Base-by-base conservation (phyloP, 1,284 basidiomycete species). In the Clitocybe nebularis region DNA sequence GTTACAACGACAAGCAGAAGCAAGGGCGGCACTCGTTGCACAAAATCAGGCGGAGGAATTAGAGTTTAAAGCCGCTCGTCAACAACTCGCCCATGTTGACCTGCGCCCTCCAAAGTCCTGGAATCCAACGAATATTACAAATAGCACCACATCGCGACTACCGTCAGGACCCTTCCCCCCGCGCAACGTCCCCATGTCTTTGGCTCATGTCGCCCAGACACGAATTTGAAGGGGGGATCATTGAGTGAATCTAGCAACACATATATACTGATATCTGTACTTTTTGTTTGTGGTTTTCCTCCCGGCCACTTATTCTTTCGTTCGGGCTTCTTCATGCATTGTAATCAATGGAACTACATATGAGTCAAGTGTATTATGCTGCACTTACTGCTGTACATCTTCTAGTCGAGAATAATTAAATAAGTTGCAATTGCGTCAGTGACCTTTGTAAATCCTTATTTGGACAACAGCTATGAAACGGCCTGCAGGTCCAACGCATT, bases 1-100 rank as follows among this genome's bases (percentile, higher is more conserved):
- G 60, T 63, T 89, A 42, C 86, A 89, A 63, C 71, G 84, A 46
- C 86, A 89, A 61, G 86, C 86, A 7, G 87, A 89, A 55, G 77
- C 77, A 19, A 78, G 75, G 50, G 87, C 87, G 2, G 82, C 79
- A 4, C 57, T 84, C 35, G 60, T 84, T 13, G 85, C 84, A n/a
- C 83, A 88, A 64, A 84, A 77, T 48, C 80, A 84, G 52, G 75
- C 78, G 41, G 86, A 89, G 60, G 87, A 89, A 56, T 66, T 75
- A 50, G 86, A 89, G 59, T 89, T 89, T 62, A 82, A 75, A 54
- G 77, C 79, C 32, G 86, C 84, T 40, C 75, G 87, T 13, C 79
- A 82, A 63, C 80, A 84, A 60, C 78, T 89, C 25, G 81, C 79
- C 1, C 71, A 73, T 50, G 76, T 89, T 45, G 84, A 80, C 47